Base-by-base conservation (phyloP, 1,284 basidiomycete genomes). In the Coriolopsis trogii region DNA sequence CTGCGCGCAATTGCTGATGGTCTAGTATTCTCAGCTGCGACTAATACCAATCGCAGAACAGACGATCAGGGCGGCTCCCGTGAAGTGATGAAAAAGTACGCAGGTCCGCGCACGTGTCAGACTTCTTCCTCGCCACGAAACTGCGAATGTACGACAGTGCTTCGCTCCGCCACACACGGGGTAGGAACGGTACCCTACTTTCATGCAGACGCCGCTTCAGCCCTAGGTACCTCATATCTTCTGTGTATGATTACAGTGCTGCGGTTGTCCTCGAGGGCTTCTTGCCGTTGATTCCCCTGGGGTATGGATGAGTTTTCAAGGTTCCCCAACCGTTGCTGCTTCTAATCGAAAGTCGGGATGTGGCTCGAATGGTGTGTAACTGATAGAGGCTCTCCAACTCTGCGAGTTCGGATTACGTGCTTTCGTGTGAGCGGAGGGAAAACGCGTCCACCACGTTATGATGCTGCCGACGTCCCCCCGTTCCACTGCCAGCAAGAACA, bases 381-480 rank as follows among this genome's bases (percentile, higher is more conserved):
- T n/a, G n/a, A n/a, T n/a, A n/a, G n/a, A n/a, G n/a, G n/a, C n/a
- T n/a, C n/a, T n/a, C n/a, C n/a, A n/a, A n/a, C n/a, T n/a, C n/a
- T n/a, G n/a, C n/a, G n/a, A 15, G 29, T 34, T 28, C 26, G 41
- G 15, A 9, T 49, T 49, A 49, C 48, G 48, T 49, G 48, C 18
- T 34, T n/a, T 16, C 33, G 34, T 23, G 33, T 16, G 25, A n/a
- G n/a, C n/a, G n/a, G n/a, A n/a, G n/a, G 20, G 21, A 28, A 41
- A 43, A 39, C 12, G 48, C 41, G 41, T 37, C 34, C 29, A 15
- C 36, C 49, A 44, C 49, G 49, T 50, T 50, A 44, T 50, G 49
- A 50, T 50, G 49, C 25, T 28, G 21, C 33, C 9, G 24, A 21
- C 16, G 34, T 20, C 26, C 38, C 12, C 26, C 41, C 30, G 26